Evolutionary conservation across 108 stramenopile species (phyloP).

Genomic region (Aurantiochytrium sp.): DNA sequence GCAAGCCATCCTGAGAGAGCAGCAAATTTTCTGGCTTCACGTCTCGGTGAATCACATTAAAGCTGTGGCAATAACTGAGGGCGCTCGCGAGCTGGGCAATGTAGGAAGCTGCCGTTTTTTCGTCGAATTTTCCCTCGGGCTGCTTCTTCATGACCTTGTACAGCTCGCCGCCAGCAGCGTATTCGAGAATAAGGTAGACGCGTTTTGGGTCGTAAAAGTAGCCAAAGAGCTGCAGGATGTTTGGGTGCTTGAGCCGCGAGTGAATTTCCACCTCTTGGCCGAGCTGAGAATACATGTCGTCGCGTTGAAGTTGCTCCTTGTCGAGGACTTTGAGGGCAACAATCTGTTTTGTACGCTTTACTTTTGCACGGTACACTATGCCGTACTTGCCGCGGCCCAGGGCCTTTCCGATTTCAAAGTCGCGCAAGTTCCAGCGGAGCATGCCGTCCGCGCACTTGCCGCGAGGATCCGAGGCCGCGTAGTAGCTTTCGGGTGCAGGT

Average conservation of each 20-base stretch:
- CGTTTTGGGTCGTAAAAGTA: constrained; percentile 39
- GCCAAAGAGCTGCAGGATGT: constrained; percentile 41
- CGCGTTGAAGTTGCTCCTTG: constrained; percentile 87
- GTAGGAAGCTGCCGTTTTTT: constrained; percentile 16
- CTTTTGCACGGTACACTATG: constrained; percentile 88
- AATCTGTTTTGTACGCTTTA: constrained; percentile 81
- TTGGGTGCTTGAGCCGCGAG: constrained; percentile 34
- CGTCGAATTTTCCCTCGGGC: constrained; percentile 44
- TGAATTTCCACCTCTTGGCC: constrained; percentile 49
- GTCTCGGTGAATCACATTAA: constrained; percentile 48
- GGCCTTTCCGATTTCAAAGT: constrained; percentile 96
- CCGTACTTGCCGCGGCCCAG: constrained; percentile 93
- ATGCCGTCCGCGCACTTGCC: not conserved
- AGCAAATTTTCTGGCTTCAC: constrained; percentile 49
- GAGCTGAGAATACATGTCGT: constrained; percentile 66
- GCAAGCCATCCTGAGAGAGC: constrained; percentile 20
- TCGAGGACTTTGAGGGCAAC: constrained; percentile 94
- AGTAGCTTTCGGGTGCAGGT: not conserved
- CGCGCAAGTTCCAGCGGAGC: constrained; percentile 60
- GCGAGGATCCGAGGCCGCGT: not conserved
- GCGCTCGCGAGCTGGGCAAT: constrained; percentile 30
- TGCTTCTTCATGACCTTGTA: constrained; percentile 31
- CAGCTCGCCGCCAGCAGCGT: constrained; percentile 43
- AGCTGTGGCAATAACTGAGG: constrained; percentile 30
- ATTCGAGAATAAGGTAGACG: constrained; percentile 48